Base-by-base conservation (phyloP, 2,329 filamentous ascomycete species). In the Periconia digitata region DNA sequence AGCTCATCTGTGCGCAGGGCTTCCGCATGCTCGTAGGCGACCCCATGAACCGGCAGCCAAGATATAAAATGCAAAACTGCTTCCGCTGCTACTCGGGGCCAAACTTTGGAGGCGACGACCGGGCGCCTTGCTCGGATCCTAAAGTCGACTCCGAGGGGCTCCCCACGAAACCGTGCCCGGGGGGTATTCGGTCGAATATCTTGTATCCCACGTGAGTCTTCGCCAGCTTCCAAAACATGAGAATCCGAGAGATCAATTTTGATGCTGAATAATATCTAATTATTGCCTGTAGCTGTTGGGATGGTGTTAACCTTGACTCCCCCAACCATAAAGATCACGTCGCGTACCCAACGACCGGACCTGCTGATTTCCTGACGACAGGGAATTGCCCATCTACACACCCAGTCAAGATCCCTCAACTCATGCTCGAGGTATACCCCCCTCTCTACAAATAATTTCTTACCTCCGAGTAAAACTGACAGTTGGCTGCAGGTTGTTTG, bases 291-390 rank as follows among this genome's bases (percentile, higher is more conserved):
- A 44, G 41, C 2, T 44, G 36, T 36, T 74, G 72, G 73, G 73
- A 77, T 47, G 76, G 76, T 44, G 70, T 69, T 54, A 77, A 78
- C 58, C 50, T 75, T 6, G 79, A 81, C 59, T 77, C 76, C 17
- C 46, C 62, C 0, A 76, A 85, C 65, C 82, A 85, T 74, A 78
- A 77, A 67, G 74, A 74, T 51, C 83, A 76, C 53, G 72, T 76
- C 13, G 66, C 75, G 6, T 77, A 76, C 46, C 74, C 75, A 1
- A 61, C 53, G 20, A 63, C 48, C n/a, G 64, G 63, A 1, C 63
- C 63, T n/a, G 51, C 57, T n/a, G 37, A 44, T 22, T 44, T 44
- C 16, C 12, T 46, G 0, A 64, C 64, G 44, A 55, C 58, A 3
- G 53, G 54, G n/a, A 52, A 59, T 10, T 77, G 75, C 49, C 74